A percentile compares a stretch with the other conserved stretches of the same genome.
Evolutionary conservation across 2,329 filamentous ascomycete species (phyloP).

Genomic region (Ophiostoma tasmaniense): DNA sequence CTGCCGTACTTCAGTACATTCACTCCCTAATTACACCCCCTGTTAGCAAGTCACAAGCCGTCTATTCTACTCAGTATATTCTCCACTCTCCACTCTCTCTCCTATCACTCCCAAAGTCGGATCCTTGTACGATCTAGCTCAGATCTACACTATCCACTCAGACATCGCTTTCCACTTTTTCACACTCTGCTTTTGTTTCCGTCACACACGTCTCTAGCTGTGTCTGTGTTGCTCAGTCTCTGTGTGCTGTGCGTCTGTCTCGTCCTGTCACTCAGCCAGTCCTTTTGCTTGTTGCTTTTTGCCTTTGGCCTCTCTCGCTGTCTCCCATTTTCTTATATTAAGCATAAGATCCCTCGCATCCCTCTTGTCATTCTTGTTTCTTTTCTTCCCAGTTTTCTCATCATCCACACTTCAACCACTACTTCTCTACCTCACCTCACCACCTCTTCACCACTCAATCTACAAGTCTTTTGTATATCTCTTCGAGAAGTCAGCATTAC

Average conservation of each 20-base stretch:
- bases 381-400: constrained; percentile 8
- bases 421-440: not conserved
- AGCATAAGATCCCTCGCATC: constrained; percentile 3
- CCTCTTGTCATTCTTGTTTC: constrained; percentile 1
- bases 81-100: not conserved
- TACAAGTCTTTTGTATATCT: constrained; percentile 7
- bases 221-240: not conserved
- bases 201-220: not conserved
- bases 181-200: not conserved
- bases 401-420: not conserved
- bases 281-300: not conserved
- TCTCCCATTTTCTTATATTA: constrained; percentile 7
- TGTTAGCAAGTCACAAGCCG: not conserved
- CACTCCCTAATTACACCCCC: not conserved
- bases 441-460: not conserved
- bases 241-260: not conserved
- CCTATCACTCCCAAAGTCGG: not conserved
- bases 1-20: not conserved
- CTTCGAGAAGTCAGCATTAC: constrained; percentile 4
- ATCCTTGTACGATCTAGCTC: constrained; percentile 5
- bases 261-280: not conserved
- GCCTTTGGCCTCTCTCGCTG: not conserved
- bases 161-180: constrained; percentile 9
- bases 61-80: too few relatives aligned
- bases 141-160: constrained; percentile 4